Evolutionary conservation across 768 basidiomycete species (phyloP).

Genomic region (Naganishia randhawae): DNA sequence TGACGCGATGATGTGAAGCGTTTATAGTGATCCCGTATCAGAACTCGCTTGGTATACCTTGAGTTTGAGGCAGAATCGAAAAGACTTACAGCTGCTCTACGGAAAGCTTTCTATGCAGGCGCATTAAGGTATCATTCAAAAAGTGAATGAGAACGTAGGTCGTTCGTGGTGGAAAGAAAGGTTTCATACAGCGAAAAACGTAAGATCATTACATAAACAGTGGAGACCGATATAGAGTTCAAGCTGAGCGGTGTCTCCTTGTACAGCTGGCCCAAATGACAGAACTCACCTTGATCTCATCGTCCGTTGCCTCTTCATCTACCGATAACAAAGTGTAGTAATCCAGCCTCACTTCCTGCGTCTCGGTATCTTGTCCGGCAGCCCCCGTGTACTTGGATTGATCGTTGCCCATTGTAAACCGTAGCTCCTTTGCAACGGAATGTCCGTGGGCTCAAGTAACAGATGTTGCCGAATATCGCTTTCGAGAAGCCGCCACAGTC

Average conservation of each 20-base stretch:
- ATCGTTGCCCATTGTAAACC: conserved; percentile 11
- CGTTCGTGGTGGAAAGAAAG: background rate
- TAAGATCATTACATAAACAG: background rate
- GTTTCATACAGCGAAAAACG: background rate
- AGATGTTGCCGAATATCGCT: too few species aligned
- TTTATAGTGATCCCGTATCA: too few species aligned
- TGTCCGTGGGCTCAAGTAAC: too few species aligned
- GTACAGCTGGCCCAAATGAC: conserved; percentile 4
- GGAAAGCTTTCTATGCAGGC: conserved; percentile 65
- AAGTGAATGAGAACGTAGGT: background rate
- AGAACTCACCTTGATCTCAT: conserved; percentile 78
- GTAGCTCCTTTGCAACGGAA: background rate
- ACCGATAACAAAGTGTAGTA: conserved; percentile 81
- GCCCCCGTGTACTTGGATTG: conserved; percentile 20
- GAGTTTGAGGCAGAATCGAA: background rate
- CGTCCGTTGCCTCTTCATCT: conserved; percentile 72
- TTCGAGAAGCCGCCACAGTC: too few species aligned
- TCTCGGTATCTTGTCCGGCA: background rate
- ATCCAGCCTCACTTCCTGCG: conserved; percentile 51
- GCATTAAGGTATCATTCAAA: background rate
- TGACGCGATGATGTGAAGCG: too few species aligned
- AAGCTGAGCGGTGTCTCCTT: too few species aligned
- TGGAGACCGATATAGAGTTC: too few species aligned
- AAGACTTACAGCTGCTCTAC: conserved; percentile 75
- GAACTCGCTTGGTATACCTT: too few species aligned